Conservation (phyloP, 306 rosid species). For the Hippophae rhamnoides region DNA sequence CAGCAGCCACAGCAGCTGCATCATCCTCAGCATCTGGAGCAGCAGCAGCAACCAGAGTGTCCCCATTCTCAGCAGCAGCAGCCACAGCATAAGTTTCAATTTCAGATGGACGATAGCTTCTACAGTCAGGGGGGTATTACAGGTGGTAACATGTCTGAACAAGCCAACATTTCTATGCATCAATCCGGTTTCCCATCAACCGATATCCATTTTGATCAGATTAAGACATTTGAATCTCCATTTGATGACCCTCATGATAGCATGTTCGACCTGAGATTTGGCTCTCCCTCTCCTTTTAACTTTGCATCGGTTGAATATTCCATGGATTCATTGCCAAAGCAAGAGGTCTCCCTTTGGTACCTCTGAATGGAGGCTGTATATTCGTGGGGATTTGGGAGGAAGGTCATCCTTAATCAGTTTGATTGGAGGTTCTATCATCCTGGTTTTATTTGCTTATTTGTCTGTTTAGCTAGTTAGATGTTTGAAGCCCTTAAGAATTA, state of each 20-base stretch:
- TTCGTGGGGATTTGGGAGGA: no score
- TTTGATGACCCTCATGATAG: conserved; percentile 20
- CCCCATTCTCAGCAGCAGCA: no score
- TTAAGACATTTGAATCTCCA: conserved; percentile 30
- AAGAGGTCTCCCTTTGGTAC: conserved; percentile 38
- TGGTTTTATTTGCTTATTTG: no score
- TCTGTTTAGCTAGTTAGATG: no score
- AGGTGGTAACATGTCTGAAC: conserved; percentile 19
- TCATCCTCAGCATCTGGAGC: neutral
- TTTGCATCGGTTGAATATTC: conserved; percentile 25
- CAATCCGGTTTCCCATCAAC: conserved; percentile 14
- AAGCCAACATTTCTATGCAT: conserved; percentile 11
- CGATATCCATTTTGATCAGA: conserved; percentile 23
- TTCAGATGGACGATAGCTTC: conserved; percentile 21
- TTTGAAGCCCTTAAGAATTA: no score
- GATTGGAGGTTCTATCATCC: no score
- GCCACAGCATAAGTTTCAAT: conserved; percentile 4
- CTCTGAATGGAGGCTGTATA: conserved; percentile 9
- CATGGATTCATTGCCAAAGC: conserved; percentile 26
- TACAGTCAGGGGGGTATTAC: conserved; percentile 19
- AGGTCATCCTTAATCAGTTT: no score
- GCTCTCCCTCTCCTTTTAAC: conserved; percentile 23
- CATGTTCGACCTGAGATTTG: conserved; percentile 21
- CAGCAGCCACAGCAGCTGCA: conserved; percentile 17
- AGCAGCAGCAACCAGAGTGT: no score